Percentiles rank a stretch among this genome's conserved stretches.
Conservation (phyloP, 768 basidiomycete genomes). For the Trametes cingulata region DNA sequence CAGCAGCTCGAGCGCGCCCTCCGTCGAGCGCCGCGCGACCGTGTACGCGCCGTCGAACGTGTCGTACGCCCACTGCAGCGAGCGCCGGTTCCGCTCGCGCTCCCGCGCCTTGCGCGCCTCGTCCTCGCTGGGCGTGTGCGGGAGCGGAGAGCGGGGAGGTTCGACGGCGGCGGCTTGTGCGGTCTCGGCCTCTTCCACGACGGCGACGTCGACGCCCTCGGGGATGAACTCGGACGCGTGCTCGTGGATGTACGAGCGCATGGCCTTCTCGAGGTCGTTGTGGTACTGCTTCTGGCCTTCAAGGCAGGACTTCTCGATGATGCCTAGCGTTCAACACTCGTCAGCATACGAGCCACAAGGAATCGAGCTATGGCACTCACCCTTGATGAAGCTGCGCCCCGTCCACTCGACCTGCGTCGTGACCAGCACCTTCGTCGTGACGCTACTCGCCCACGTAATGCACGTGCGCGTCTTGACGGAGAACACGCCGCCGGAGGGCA, state of each 20-base stretch:
- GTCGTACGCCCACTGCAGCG: conserved; percentile 87
- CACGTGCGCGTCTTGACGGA: conserved; percentile 93
- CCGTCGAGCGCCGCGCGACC: conserved; percentile 70
- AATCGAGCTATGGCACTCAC: conserved; percentile 41
- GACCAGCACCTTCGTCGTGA: conserved; percentile 77
- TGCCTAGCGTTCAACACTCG: conserved; percentile 50
- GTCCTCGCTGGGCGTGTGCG: conserved; percentile 33
- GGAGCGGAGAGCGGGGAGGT: conserved; percentile 11
- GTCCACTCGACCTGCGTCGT: conserved; percentile 96
- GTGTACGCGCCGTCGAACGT: conserved; percentile 76
- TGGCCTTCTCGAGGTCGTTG: conserved; percentile 75
- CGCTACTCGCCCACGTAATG: conserved; percentile 87
- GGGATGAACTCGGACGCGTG: conserved; percentile 90
- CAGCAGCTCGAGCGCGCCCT: conserved; percentile 75
- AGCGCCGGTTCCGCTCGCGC: conserved; percentile 66
- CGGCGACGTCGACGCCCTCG: conserved; percentile 67
- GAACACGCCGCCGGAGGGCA: conserved; percentile 92
- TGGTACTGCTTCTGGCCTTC: conserved; percentile 93
- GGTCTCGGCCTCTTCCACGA: conserved; percentile 48
- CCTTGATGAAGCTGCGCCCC: conserved; percentile 94
- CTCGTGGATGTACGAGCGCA: conserved; percentile 86
- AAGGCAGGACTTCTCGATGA: conserved; percentile 89
- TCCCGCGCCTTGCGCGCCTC: conserved; percentile 56
- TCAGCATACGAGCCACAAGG: background rate
- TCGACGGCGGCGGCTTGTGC: conserved; percentile 14